Base-by-base conservation (phyloP, 176 grass and related monocot species). In the Oryza punctata region DNA sequence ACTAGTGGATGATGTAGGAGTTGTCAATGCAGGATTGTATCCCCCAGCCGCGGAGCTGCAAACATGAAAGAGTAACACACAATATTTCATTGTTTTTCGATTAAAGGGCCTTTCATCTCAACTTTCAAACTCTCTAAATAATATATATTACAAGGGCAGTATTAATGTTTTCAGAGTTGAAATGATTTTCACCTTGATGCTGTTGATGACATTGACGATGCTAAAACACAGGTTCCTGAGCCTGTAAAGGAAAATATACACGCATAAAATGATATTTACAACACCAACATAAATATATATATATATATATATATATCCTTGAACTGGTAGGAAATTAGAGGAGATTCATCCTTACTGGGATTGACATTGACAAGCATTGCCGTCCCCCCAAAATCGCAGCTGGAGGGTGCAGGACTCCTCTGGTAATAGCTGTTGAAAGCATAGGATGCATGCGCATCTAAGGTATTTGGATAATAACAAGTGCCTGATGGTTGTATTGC, bases 341-440 rank as follows among this genome's bases (percentile, higher is more conserved):
- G 21, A 75, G n/a, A 21, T 19, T 10, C 33, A 9, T 61, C 81
- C 91, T 82, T 90, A 94, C 94, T 94, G 3, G 92, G 94, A 89
- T 97, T 92, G 77, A 80, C 85, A 80, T 75, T 89, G 76, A 90
- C 70, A 15, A 94, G 82, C 83, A 89, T 85, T 60, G 91, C 94
- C 0, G 83, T 54, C 43, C 91, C 94, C 35, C 85, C 84, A 82
- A 97, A 97, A 65, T 92, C 80, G 12, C 94, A 97, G 69, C 94
- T 94, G 67, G 94, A 59, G 67, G 87, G 76, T 85, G 65, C 73
- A 72, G 90, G 87, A 24, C 94, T 92, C 54, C 45, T 97, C 80
- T 90, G 91, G 85, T 97, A 97, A 66, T 94, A 97, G 52, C 38
- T 85, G 63, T 97, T 97, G 88, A 97, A 97, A 14, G 91, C 94